Evolutionary conservation across 768 basidiomycete genomes (phyloP), one percentile per base, ranked within the genome.

Genomic region (Pulveroboletus sp.): DNA sequence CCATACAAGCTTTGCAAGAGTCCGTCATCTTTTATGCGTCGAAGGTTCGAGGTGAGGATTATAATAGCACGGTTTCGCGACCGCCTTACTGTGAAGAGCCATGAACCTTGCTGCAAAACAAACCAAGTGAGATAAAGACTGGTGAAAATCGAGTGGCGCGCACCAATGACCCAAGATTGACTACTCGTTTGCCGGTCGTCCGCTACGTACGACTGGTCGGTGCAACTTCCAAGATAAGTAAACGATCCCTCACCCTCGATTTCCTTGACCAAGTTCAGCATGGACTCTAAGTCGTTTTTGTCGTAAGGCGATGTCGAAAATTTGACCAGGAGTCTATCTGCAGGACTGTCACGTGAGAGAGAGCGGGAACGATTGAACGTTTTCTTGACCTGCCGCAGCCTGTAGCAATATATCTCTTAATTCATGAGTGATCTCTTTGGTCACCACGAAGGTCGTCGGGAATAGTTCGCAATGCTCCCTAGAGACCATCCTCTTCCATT

Each of bases 401-500:
- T 67, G 65, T 27, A 67, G 33, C 24, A 67, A 41, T 33, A 59
- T 17, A 14, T 54, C 44, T 39, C 63, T 67, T 24, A 69, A 17
- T 32, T 56, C 51, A 35, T 46, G 24, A 8, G 50, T 62, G 45
- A 55, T 32, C 2, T 53, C 39, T 36, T 55, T 57, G 17, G 62
- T 60, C 40, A 67, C 47, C 6, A 36, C 15, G 10, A 65, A 56
- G 6, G 48, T 55, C 18, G 54, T 67, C 26, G 65, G 65, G 43
- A 67, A 67, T 8, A 67, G 39, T 39, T 67, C 67, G 38, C 67
- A 67, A 39, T 67, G 67, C 39, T 51, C 64, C 65, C 65, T 67
- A 38, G 33, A 32, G 14, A 17, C 9, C 13, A 17, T 14, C 4
- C 2, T 1, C n/a, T 47, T 15, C 30, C 13, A 31, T 46, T 18